phyloP scores from a whole-genome alignment of 306 rosid genomes.

The Vigna hirtella region DNA sequence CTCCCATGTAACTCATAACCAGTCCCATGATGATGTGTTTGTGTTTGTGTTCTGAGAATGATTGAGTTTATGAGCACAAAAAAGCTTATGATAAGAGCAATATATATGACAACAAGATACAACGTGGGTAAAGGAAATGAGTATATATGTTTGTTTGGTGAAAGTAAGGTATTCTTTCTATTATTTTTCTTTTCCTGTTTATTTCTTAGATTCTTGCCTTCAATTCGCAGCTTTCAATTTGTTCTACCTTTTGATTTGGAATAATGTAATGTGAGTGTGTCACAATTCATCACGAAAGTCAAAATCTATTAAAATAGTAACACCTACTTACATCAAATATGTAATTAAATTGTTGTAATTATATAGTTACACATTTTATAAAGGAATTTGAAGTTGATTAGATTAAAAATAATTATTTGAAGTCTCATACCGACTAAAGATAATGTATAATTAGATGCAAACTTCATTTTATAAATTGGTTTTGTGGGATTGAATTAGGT shows the following conservation, averaged over 20 bases:
- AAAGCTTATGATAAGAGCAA: constrained; percentile 13
- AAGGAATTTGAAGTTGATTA: no score
- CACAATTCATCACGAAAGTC: no score
- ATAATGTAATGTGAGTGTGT: neutral
- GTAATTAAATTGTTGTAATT: no score
- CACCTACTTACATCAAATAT: no score
- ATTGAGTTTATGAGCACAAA: constrained; percentile 4
- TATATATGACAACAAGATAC: constrained; percentile 18
- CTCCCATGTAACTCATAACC: constrained; percentile 57
- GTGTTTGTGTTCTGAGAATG: constrained; percentile 32
- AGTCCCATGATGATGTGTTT: constrained; percentile 59
- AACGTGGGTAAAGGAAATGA: constrained; percentile 26
- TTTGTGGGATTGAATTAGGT: no score
- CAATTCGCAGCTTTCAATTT: constrained; percentile 1
- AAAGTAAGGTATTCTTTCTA: constrained; percentile 51
- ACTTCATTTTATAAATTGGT: accelerated
- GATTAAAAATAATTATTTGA: no score
- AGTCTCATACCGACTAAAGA: no score
- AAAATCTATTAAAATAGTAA: no score
- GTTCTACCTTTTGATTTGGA: neutral
- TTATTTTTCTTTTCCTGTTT: constrained; percentile 27
- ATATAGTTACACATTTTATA: no score
- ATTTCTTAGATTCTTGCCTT: constrained; percentile 55
- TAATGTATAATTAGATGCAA: no score
- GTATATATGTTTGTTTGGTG: constrained; percentile 42